Base-by-base conservation (phyloP, 768 basidiomycete genomes). In the Mycena rosella region DNA sequence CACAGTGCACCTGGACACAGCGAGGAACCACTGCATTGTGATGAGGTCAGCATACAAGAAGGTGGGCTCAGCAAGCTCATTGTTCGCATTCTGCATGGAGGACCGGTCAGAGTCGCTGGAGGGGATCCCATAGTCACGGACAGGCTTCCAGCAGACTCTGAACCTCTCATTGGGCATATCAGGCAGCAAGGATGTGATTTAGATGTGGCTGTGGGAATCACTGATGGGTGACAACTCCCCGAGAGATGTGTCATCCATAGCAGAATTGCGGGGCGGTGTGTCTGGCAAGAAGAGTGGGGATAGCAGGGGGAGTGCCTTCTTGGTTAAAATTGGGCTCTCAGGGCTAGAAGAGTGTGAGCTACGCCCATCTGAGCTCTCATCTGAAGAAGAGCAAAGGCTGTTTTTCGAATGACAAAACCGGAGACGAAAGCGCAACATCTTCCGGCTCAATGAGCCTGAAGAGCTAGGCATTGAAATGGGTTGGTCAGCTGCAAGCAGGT, bases 321-420 rank as follows among this genome's bases (percentile, higher is more conserved):
- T 60, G 22, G 40, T 29, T 32, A 22, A 27, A 34, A 52, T 6
- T 10, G 65, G 26, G 3, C 44, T 15, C 14, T 20, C 53, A n/a
- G 63, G 63, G 47, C 58, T 69, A 26, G 62, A 60, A 34, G 48
- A 48, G 29, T 52, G 62, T 9, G 68, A 69, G 63, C 49, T 56
- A 1, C 18, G 20, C 0, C 20, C 51, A 8, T 54, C 56, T 15
- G 56, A 68, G 24, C 60, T 66, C 26, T 13, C 64, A 40, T 65
- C 63, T 3, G 60, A 61, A 27, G 63, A 60, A 22, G 63, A 60
- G 34, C n/a, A 32, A 11, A 64, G 62, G 26, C 52, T 69, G 18
- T 6, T 42, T 22, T 42, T 58, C 1, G 68, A 65, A 2, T 18
- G 60, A n/a, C 60, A 30, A 7, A 53, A 2, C 20, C 51, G 17